Percentiles rank a stretch among this genome's conserved stretches.
These are phyloP conservation scores for Sutorius australiensis DNA, from an alignment of 768 basidiomycete genomes.

Conservation along the genomic window DNA sequence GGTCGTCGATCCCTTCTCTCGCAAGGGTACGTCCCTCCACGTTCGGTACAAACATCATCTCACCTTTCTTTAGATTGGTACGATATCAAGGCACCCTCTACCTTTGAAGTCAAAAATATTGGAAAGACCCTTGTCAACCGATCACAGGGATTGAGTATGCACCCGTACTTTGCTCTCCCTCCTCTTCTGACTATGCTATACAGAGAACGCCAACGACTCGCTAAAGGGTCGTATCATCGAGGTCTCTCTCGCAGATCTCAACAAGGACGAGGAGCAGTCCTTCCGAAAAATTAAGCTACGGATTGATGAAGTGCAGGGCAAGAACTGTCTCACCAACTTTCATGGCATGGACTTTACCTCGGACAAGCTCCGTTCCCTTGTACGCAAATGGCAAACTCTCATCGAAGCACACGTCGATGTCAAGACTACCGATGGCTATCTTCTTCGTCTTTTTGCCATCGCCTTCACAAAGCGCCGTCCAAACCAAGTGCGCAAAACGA, in stretches of 20 bases:
- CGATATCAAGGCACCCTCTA: slow-evolving; percentile 97
- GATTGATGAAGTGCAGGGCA: slow-evolving; percentile 94
- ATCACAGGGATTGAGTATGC: slow-evolving; percentile 96
- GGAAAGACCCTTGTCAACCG: slow-evolving; percentile 99
- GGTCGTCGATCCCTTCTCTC: slow-evolving; percentile 99
- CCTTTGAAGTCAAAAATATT: slow-evolving; percentile 94
- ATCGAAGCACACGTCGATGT: slow-evolving; percentile 99
- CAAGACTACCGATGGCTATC: slow-evolving; percentile 98
- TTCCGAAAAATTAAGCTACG: slow-evolving; percentile 99
- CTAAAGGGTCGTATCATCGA: slow-evolving; percentile 96
- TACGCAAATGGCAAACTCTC: slow-evolving; percentile 99
- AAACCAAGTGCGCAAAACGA: slow-evolving; percentile 97
- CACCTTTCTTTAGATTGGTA: slow-evolving; percentile 79
- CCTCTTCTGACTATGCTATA: slow-evolving; percentile 6
- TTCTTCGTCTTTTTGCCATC: slow-evolving; percentile 97
- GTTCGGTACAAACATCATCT: background rate
- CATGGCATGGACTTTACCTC: slow-evolving; percentile 99
- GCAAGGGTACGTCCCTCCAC: slow-evolving; percentile 70
- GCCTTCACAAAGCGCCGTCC: slow-evolving; percentile 98
- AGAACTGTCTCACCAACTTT: slow-evolving; percentile 99
- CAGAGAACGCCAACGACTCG: slow-evolving; percentile 98
- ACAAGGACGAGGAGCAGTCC: slow-evolving; percentile 99
- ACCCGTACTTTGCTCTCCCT: background rate
- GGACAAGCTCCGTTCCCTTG: slow-evolving; percentile 98
- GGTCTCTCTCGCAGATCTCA: slow-evolving; percentile 93